Conservation (phyloP, 345 rosid genomes). For the Rhodamnia argentea region DNA sequence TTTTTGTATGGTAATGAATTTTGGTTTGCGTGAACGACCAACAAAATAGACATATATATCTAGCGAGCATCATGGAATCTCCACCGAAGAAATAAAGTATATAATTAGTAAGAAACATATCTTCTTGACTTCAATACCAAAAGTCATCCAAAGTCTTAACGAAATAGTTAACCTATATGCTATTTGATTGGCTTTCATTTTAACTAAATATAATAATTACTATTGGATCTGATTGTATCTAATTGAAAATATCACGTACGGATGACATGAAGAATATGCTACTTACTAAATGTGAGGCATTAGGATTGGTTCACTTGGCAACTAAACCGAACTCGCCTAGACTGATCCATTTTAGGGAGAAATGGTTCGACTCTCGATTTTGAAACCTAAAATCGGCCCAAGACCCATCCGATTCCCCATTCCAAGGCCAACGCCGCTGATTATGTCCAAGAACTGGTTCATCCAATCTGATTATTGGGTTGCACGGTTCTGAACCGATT, state of each 20-base stretch:
- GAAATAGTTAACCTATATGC: background rate
- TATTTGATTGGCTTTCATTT: background rate
- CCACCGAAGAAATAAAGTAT: background rate
- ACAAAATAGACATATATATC: background rate
- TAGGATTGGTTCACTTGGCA: background rate
- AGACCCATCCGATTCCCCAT: background rate
- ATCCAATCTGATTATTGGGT: too few relatives aligned
- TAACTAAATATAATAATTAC: background rate
- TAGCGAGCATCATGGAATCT: background rate
- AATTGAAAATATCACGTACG: background rate
- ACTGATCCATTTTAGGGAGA: background rate
- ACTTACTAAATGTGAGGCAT: background rate
- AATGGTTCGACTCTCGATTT: background rate
- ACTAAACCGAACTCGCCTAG: background rate
- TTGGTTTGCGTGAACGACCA: background rate
- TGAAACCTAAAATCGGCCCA: background rate
- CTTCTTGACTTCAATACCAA: background rate
- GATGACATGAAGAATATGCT: background rate
- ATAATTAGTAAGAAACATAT: background rate
- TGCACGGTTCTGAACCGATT: too few relatives aligned
- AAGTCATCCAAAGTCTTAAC: background rate
- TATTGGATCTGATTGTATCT: background rate
- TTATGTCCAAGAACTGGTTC: background rate
- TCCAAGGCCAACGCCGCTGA: background rate
- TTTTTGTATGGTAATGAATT: background rate